Evolutionary conservation across 441 rosid genomes (phyloP), one percentile per base, ranked within the genome.

Genomic region (Erodium moschatum): DNA sequence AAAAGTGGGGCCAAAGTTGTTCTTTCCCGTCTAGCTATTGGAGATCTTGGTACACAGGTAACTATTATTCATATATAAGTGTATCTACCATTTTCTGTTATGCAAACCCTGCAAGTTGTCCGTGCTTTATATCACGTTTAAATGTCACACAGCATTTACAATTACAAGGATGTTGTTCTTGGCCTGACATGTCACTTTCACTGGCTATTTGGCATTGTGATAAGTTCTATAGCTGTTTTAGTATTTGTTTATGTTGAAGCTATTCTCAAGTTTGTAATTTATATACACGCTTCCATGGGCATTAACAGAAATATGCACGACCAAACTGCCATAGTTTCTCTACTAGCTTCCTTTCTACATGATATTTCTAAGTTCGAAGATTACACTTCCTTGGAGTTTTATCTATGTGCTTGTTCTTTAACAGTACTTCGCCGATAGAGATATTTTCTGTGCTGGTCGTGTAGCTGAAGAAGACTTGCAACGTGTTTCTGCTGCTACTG

Each of bases 361-460:
- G 2, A 24, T 24, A 24, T 24, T 24, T 24, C 58, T 50, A 50
- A 6, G 7, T 50, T 50, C n/a, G n/a, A 50, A 50, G 58, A 15
- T 50, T 50, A 16, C 13, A 0, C 18, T 6, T 50, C 16, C 58
- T n/a, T 5, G 18, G 19, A 50, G n/a, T 15, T 50, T 50, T 48
- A 65, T 40, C 42, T 64, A 42, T 5, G n/a, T n/a, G 20, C 10
- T 60, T 64, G 78, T 56, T 72, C 78, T 73, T 52, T 68, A 50
- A 72, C 91, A 95, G 99, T 92, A 95, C 77, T 95, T 95, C 77
- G 99, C 99, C 9, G 99, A 95, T 78, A 85, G 98, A 68, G 99
- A 95, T 83, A 88, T 95, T 68, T 95, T 95, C 84, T 92, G 99
- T 69, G 99, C 99, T 78, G 99, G 98, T 58, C 99, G 99, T 69